Base-by-base conservation (phyloP, 805 yeast genomes). In the Schizosaccharomyces cryophilus region DNA sequence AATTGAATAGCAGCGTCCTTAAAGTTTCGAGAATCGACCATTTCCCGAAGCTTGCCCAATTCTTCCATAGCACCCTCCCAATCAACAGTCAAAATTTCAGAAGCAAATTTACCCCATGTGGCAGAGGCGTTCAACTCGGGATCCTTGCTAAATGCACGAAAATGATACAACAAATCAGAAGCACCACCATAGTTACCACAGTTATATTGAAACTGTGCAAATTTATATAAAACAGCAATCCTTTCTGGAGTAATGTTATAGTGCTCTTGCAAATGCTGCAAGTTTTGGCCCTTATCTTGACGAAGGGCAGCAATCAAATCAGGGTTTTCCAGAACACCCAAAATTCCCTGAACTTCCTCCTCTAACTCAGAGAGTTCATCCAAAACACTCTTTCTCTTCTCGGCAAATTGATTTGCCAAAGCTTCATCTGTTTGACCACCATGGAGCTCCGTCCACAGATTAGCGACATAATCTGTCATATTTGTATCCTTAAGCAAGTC, bases 71-170 rank as follows among this genome's bases (percentile, higher is more conserved):
- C 80, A 45, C 74, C 73, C 40, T 72, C 76, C 79, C 80, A 78
- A 62, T 79, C 76, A 62, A 75, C 69, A 42, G 77, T 72, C 62
- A 80, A 73, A 65, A 82, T 78, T 64, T 80, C 83, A 35, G 79
- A 74, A 1, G 85, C 83, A n/a, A 81, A 72, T 68, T 77, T 77
- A 65, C 86, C 86, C 85, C 87, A 82, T 3, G 84, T 79, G 24
- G 83, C 81, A 63, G 79, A 77, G 62, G 77, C 68, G 64, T 77
- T 74, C 63, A 76, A 70, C 31, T 78, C 78, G 63, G 71, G 70
- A 69, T 80, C 76, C 24, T 78, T 75, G 9, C 83, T 78, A 24
- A 81, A 71, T 15, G 78, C 74, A 68, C 82, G 73, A 68, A 80
- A 81, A 68, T 79, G 81, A 66, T 75, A 76, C 65, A 80, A 71